Evolutionary conservation across 441 rosid genomes (phyloP).

Genomic region (Croton setiger): DNA sequence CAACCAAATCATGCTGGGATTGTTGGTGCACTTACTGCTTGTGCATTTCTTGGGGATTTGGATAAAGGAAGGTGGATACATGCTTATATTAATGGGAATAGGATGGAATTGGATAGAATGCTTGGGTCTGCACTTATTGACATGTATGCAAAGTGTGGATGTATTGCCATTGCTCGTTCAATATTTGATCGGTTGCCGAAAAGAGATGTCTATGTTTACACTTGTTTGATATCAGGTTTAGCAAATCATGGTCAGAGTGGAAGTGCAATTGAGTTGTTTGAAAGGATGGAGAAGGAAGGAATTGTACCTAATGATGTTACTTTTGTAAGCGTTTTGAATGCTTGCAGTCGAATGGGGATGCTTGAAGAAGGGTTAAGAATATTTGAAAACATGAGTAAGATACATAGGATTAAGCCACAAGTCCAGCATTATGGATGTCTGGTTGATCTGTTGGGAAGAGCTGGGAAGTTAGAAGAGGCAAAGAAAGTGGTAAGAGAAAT

Average conservation of each 20-base stretch:
- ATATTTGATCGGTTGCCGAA: slow-evolving; percentile 39
- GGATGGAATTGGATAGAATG: slow-evolving; percentile 35
- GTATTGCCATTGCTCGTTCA: slow-evolving; percentile 35
- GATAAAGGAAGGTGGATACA: slow-evolving; percentile 59
- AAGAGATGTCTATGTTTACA: slow-evolving; percentile 45
- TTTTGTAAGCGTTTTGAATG: slow-evolving; percentile 51
- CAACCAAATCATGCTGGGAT: slow-evolving; percentile 39
- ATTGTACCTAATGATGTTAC: slow-evolving; percentile 43
- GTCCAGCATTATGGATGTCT: slow-evolving; percentile 60
- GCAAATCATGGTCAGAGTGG: slow-evolving; percentile 43
- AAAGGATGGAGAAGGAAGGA: slow-evolving; percentile 39
- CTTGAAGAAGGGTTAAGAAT: slow-evolving; percentile 41
- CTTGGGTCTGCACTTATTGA: slow-evolving; percentile 50
- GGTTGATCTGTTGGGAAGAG: slow-evolving; percentile 55
- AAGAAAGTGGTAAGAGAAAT: slow-evolving; percentile 37
- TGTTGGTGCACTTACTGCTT: slow-evolving; percentile 47
- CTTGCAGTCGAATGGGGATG: slow-evolving; percentile 51
- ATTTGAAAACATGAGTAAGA: slow-evolving; percentile 35
- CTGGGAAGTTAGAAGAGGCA: slow-evolving; percentile 49
- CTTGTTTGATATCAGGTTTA: slow-evolving; percentile 46
- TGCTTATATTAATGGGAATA: slow-evolving; percentile 30
- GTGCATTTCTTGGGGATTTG: slow-evolving; percentile 44
- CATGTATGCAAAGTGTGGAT: slow-evolving; percentile 57
- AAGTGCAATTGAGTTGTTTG: slow-evolving; percentile 39
- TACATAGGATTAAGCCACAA: slow-evolving; percentile 32